Evolutionary conservation across 331 rosid species (phyloP), one percentile per base, ranked within the genome.

Genomic region (Rhamnella rubrinervis): DNA sequence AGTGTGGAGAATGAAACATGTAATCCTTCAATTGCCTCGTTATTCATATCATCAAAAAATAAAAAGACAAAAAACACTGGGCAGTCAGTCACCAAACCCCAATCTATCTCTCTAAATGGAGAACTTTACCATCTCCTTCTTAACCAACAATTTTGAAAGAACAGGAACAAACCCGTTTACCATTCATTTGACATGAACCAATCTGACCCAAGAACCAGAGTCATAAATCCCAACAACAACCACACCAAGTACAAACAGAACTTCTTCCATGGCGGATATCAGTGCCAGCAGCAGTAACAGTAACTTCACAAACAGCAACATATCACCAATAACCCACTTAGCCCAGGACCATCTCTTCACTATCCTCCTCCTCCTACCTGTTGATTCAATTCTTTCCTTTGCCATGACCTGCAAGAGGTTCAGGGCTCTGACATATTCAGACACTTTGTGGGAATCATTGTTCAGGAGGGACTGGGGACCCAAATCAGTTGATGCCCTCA

Each of bases 381-480:
- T 80, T 7, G 92, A 93, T 62, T 88, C 95, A 19, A 77, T 93
- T 21, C 69, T 90, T 21, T 83, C 91, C 51, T 83, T 93, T 13
- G 85, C 97, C 63, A 70, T 85, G 83, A 84, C 97, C 46, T 93
- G 97, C 85, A 87, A 83, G 86, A 88, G 86, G 70, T 84, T 90
- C 59, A 84, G 78, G 77, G 63, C 71, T 71, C 40, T 88, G 28
- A 61, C 90, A 25, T 83, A 79, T 25, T 93, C 95, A 17, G 87
- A 90, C 58, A 65, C 85, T 55, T 77, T 93, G 0, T 90, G 98
- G 98, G 92, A 88, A 74, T 73, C 83, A 56, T 18, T 93, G 58
- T 90, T 88, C 82, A 64, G 66, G 23, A 86, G 97, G 77, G 97
- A 93, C 77, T 90, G 93, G 78, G 95, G 96, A 59, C 75, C 89